Base-by-base conservation (phyloP, 2,329 filamentous ascomycete species). In the Thermomyces lanuginosus region DNA sequence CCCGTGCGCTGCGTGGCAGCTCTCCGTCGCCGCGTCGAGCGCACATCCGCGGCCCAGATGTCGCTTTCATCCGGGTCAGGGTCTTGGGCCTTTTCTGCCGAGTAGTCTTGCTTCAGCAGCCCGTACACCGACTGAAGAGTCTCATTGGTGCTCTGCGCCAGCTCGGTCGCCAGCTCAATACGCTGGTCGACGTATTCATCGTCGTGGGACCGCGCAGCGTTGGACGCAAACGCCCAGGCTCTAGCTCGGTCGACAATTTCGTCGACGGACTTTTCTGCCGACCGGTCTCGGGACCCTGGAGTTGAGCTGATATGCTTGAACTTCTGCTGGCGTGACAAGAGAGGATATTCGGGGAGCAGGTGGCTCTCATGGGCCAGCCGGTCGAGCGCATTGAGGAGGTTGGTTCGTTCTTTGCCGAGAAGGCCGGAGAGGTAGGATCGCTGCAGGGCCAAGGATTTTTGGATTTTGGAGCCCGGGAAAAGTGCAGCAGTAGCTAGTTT, bases 301-400 rank as follows among this genome's bases (percentile, higher is more conserved):
- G 46, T 37, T 6, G 45, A 39, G 2, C 44, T 40, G 15, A 44
- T 40, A 21, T 51, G 42, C 26, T 51, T 49, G 38, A 51, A 51
- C 19, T 48, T 49, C 4, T 45, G 38, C 26, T 56, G 52, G 17
- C 42, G 45, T 11, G 46, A 41, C 5, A 48, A 36, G 13, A 52
- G 40, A 3, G 53, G 52, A 25, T 56, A 56, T 26, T 55, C 50
- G 2, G 53, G 50, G n/a, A 56, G 50, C 6, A 57, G 41, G 23
- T 56, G 53, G 25, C 53, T 56, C 31, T 57, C 53, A 19, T 56
- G 51, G 6, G 45, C 44, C n/a, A 57, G 32, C 8, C 53, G 49
- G 29, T 53, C 45, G n/a, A 57, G 38, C 3, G 43, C 39, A 16
- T 50, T 51, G 11, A 51, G 39, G 1, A 46, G 42, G 1, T 42